Percentiles rank a stretch among this genome's conserved stretches.
phyloP scores from a whole-genome alignment of 1,284 basidiomycete species.

The Cutaneotrichosporon sp. region DNA sequence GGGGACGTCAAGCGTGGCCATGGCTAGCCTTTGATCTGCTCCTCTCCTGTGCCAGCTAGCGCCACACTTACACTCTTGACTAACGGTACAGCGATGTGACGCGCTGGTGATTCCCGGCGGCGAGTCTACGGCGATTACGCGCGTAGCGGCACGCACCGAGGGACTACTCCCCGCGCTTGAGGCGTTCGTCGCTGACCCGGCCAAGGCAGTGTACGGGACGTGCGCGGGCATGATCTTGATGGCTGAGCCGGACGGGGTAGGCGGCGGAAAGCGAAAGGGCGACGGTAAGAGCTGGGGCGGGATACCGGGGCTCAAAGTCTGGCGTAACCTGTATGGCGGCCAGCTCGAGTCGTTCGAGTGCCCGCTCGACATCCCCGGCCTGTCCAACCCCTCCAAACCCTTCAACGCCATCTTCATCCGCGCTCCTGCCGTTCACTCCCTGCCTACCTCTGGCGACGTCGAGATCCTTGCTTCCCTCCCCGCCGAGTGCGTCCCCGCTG shows the following conservation, averaged over 20 bases:
- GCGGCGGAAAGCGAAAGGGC: slow-evolving; percentile 60
- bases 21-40: too few species aligned
- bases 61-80: not conserved
- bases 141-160: slow-evolving; percentile 70
- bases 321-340: slow-evolving; percentile 71
- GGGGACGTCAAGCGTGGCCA: too few species aligned
- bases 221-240: slow-evolving; percentile 95
- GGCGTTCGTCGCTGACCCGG: slow-evolving; percentile 56
- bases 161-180: slow-evolving; percentile 75
- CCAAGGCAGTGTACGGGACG: slow-evolving; percentile 86
- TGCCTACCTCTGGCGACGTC: not conserved
- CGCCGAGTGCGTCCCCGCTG: slow-evolving; percentile 52
- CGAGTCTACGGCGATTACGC: slow-evolving; percentile 87
- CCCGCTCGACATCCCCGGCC: slow-evolving; percentile 60
- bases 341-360: slow-evolving; percentile 81
- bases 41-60: too few species aligned
- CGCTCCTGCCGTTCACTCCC: slow-evolving; percentile 58
- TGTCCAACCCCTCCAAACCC: slow-evolving; percentile 59
- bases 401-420: slow-evolving; percentile 93
- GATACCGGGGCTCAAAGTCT: slow-evolving; percentile 66
- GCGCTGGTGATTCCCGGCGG: slow-evolving; percentile 85
- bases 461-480: slow-evolving; percentile 64
- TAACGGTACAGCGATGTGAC: slow-evolving; percentile 55
- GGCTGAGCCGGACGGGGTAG: slow-evolving; percentile 57
- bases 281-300: slow-evolving; percentile 57